Evolutionary conservation across 345 rosid genomes (phyloP).

Genomic region (Eutrema japonicum): DNA sequence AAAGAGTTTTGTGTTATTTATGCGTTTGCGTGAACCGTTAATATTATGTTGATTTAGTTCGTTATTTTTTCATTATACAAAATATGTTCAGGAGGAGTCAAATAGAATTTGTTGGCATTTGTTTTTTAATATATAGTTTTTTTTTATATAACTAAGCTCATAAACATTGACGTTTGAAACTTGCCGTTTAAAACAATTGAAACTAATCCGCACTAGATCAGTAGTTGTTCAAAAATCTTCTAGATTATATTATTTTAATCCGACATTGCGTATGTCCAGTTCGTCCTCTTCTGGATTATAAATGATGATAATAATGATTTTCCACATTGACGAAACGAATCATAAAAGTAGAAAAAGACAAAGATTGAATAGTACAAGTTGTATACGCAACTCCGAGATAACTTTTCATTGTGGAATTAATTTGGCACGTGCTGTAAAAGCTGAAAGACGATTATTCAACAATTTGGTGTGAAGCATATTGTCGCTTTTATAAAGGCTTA

Average conservation of each 20-base stretch:
- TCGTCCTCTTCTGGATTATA: conserved; percentile 5
- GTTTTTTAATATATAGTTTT: too few species aligned
- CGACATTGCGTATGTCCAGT: conserved; percentile 2
- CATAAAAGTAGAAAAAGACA: conserved; percentile 11
- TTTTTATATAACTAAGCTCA: too few species aligned
- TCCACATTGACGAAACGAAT: conserved; percentile 27
- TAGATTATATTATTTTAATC: conserved; percentile 4
- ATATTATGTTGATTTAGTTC: too few species aligned
- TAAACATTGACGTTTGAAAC: not conserved
- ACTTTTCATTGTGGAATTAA: not conserved
- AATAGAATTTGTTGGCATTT: too few species aligned
- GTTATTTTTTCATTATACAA: too few species aligned
- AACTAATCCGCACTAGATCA: conserved; percentile 19
- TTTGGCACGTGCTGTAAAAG: conserved; percentile 39
- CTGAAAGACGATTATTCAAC: conserved; percentile 17
- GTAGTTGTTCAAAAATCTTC: conserved; percentile 6
- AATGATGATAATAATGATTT: conserved; percentile 1
- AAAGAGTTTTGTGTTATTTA: too few species aligned
- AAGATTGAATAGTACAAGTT: conserved; percentile 33
- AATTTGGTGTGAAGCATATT: conserved; percentile 2
- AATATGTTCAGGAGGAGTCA: too few species aligned
- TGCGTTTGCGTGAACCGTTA: too few species aligned
- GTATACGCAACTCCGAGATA: conserved; percentile 40
- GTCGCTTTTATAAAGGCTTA: not conserved
- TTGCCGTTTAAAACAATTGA: not conserved